Evolutionary conservation across 176 grass and related monocot species (phyloP), one percentile per base, ranked within the genome.

Genomic region (Thalia dealbata): DNA sequence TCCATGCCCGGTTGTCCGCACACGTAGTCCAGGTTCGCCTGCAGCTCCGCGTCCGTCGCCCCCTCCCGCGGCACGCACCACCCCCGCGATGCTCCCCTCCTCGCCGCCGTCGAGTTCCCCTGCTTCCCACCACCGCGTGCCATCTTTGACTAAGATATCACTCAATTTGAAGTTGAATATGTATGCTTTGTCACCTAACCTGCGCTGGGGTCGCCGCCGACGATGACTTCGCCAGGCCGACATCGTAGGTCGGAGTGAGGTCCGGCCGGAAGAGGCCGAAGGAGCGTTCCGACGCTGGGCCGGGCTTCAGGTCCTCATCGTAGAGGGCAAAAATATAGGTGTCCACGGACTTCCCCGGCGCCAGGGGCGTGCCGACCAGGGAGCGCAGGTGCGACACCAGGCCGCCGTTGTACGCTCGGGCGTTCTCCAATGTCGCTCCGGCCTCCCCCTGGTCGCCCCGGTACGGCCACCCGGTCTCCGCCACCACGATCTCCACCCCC

Each of bases 271-370:
- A 97, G 18, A 97, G 79, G 14, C 93, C 93, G 82, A 97, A 97
- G 1, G 93, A 56, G 9, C 93, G 85, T 83, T 97, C 93, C 19
- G 93, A 97, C 13, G 81, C 27, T 0, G 93, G 89, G 0, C 93
- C 93, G 10, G 93, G 83, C 81, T 97, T 97, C 27, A 88, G 87
- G 79, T 97, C 90, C 89, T 97, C 93, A 77, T 97, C 93, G 73
- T 92, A 97, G 15, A 97, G 82, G 56, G 93, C 93, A 65, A 97
- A 97, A 48, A 97, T 81, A 82, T 97, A 97, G 4, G 93, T 97
- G 43, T 97, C 93, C 10, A 97, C 87, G 0, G 93, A 23, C 74
- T 77, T 84, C 0, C 93, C 85, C 0, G 89, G 93, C 93, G 84
- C 86, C 13, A 90, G 66, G 64, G 93, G 93, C 78, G 93, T 91